phyloP scores from a whole-genome alignment of 2,329 filamentous ascomycete species.

The Diaporthe helianthi region DNA sequence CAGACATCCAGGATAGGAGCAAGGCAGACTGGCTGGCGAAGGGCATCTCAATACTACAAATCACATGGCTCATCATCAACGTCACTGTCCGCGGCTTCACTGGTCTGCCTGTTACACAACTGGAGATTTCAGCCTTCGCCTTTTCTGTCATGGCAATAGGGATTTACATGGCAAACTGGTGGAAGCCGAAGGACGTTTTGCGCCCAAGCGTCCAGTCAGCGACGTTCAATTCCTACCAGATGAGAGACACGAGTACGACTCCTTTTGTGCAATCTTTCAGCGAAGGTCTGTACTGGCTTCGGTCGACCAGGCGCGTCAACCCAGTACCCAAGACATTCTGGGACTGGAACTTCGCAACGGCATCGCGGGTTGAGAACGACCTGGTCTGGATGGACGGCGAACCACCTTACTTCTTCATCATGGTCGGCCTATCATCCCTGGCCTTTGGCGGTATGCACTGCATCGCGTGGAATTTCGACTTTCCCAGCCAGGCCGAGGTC shows the following conservation, averaged over 20 bases:
- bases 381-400: background rate
- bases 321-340: background rate
- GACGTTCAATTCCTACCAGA: background rate
- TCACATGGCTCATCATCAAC: background rate
- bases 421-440: background rate
- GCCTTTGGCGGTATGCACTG: background rate
- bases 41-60: background rate
- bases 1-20: background rate
- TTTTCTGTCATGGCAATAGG: background rate
- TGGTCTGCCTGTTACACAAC: background rate
- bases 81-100: background rate
- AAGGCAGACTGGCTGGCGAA: conserved; percentile 3
- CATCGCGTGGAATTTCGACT: background rate
- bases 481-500: background rate
- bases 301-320: background rate
- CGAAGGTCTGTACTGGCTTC: background rate
- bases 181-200: background rate
- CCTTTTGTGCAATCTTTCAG: background rate
- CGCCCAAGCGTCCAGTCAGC: background rate
- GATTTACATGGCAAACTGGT: background rate
- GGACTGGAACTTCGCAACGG: background rate
- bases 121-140: background rate
- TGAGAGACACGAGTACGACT: background rate
- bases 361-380: background rate
- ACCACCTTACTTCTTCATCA: background rate